Conservation (phyloP, 768 basidiomycete species). For the Mycena metata region DNA sequence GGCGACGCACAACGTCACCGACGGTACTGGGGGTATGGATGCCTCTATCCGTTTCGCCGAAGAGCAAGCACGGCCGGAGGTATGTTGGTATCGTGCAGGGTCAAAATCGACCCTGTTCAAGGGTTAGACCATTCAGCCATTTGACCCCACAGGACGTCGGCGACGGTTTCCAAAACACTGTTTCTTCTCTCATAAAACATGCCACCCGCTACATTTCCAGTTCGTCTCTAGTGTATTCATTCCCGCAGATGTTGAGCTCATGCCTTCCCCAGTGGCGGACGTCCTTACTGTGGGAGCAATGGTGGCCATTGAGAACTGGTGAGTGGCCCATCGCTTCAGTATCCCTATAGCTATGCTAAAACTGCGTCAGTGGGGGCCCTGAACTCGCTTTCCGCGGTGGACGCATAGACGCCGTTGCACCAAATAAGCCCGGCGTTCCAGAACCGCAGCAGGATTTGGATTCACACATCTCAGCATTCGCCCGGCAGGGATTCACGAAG, state of each 20-base stretch:
- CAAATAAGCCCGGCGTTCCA: slow-evolving; percentile 7
- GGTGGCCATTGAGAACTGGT: slow-evolving; percentile 21
- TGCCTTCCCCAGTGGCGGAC: slow-evolving; percentile 10
- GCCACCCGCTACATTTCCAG: slow-evolving; percentile 4
- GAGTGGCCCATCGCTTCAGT: too few species aligned
- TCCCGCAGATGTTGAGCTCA: not conserved
- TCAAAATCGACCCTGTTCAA: not conserved
- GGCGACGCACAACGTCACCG: slow-evolving; percentile 41
- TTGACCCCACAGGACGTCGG: slow-evolving; percentile 11
- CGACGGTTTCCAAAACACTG: slow-evolving; percentile 6
- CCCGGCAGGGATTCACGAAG: slow-evolving; percentile 17
- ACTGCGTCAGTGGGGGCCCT: slow-evolving; percentile 13
- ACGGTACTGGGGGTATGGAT: not conserved
- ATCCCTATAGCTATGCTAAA: not conserved
- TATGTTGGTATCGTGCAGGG: not conserved
- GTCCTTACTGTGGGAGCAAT: slow-evolving; percentile 5
- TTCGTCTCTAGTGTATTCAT: not conserved
- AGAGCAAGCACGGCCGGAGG: not conserved
- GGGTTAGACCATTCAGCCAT: too few species aligned
- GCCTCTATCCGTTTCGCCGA: too few species aligned
- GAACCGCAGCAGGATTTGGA: slow-evolving; percentile 18
- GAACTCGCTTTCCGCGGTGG: slow-evolving; percentile 26
- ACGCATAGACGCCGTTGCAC: slow-evolving; percentile 18
- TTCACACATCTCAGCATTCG: slow-evolving; percentile 10
- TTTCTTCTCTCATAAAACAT: not conserved